Evolutionary conservation across 441 rosid genomes (phyloP).

Genomic region (Bocquillonia castaneifolia): DNA sequence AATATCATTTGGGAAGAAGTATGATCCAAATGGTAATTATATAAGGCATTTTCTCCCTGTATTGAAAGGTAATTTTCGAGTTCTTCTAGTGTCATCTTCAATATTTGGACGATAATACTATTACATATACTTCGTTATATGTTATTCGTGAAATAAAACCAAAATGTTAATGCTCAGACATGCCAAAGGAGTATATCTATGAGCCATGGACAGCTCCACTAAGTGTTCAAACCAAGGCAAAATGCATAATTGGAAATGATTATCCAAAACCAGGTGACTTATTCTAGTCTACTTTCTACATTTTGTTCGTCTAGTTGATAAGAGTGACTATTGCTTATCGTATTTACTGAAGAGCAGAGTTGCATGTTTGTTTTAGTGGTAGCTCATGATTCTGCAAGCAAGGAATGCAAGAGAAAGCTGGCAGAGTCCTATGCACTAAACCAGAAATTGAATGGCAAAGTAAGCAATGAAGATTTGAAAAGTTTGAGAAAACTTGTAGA

Average conservation of each 20-base stretch:
- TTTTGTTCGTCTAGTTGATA: background rate
- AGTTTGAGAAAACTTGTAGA: conserved; percentile 49
- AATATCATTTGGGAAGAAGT: conserved; percentile 83
- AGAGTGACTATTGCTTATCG: background rate
- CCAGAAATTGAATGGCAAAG: conserved; percentile 44
- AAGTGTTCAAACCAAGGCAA: conserved; percentile 73
- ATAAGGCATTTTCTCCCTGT: conserved; percentile 85
- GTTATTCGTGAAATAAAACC: background rate
- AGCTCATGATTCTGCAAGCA: conserved; percentile 76
- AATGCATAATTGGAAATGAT: conserved; percentile 80
- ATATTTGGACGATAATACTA: background rate
- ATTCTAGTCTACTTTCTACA: too few species aligned
- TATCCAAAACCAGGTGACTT: conserved; percentile 80
- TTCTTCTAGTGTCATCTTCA: conserved; percentile 1
- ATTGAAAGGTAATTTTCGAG: conserved; percentile 58
- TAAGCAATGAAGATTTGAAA: conserved; percentile 51
- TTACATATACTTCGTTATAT: background rate
- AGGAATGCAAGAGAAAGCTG: conserved; percentile 75
- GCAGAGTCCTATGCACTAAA: conserved; percentile 75
- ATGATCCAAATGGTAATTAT: conserved; percentile 77
- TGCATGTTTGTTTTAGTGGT: conserved; percentile 70
- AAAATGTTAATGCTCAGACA: conserved; percentile 43
- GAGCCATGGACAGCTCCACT: conserved; percentile 97
- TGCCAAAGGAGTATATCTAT: conserved; percentile 90
- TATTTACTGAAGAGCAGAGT: too few species aligned